Evolutionary conservation across 768 basidiomycete species (phyloP), one percentile per base, ranked within the genome.

Genomic region (Suillus fuscotomentosus): DNA sequence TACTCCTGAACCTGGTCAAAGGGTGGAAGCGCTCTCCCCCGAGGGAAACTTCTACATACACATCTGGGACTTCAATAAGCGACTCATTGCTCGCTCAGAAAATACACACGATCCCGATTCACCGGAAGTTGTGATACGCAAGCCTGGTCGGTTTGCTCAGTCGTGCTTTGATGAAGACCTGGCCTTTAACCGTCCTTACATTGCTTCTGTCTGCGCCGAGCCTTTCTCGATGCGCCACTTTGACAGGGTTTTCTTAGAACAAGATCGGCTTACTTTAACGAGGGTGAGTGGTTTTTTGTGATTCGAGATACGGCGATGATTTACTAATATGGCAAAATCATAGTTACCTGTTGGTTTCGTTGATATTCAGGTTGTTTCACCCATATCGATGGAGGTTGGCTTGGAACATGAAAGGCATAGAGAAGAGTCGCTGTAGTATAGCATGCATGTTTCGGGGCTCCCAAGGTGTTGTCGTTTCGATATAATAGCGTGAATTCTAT

Each of bases 41-140:
- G 13, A 11, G 20, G 34, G 7, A 22, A 5, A 38, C 36, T 55
- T 55, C 54, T 55, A 55, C 36, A 36, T 55, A 36, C 54, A 55
- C 54, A 55, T 55, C n/a, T 55, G 54, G 54, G 54, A 55, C 54
- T 55, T 55, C 36, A 55, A 55, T 22, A 38, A 55, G n/a, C 54
- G 54, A 22, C 6, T 55, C 13, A 22, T 55, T 22, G n/a, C 54
- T 38, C 54, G 54, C 13, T n/a, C 20, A 14, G 11, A 38, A 14
- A 38, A 38, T 38, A 38, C 0, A 3, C 11, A 34, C 14, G 36
- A 38, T 36, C 36, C 20, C 5, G 3, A n/a, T 20, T 36, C 36
- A 14, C 7, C 55, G 38, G 36, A 5, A 22, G 5, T 38, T 38
- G 13, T 36, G 36, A 15, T 56, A 5, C 7, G 55, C 36, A 56